Evolutionary conservation across 352 stramenopile genomes (phyloP).

Genomic region (Achlya hypogyna): DNA sequence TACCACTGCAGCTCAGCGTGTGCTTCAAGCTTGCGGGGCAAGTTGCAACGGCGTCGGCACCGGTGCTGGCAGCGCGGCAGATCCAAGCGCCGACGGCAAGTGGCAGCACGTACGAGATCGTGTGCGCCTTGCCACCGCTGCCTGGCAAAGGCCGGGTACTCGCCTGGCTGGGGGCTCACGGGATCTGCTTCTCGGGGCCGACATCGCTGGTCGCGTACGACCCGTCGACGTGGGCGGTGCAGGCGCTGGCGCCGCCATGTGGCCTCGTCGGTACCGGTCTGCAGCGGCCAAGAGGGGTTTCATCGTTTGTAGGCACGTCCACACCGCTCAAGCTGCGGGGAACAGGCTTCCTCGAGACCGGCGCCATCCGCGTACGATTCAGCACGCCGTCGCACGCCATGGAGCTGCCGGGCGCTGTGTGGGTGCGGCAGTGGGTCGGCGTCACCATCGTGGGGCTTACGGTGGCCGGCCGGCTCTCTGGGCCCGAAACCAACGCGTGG

Average conservation of each 20-base stretch:
- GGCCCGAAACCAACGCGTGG: not conserved
- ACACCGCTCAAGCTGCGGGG: conserved; percentile 10
- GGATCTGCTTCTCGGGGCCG: conserved; percentile 9
- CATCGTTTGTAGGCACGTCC: conserved; percentile 13
- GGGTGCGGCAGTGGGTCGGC: not conserved
- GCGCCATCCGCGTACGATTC: conserved; percentile 1
- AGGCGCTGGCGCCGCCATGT: conserved; percentile 1
- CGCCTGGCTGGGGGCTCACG: not conserved
- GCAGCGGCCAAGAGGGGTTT: not conserved
- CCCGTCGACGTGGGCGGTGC: not conserved
- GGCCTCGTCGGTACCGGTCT: not conserved
- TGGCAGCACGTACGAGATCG: not conserved
- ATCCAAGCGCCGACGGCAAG: not conserved
- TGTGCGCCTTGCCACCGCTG: not conserved
- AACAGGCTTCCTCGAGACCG: conserved; percentile 9
- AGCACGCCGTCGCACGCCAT: not conserved
- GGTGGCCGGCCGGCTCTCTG: not conserved
- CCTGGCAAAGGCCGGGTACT: not conserved
- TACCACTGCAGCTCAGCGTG: conserved; percentile 9
- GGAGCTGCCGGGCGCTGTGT: conserved; percentile 4
- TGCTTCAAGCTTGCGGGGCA: not conserved
- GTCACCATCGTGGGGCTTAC: conserved; percentile 5
- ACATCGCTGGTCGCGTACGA: conserved; percentile 1
- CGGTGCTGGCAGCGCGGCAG: not conserved
- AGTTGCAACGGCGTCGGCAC: not conserved